Conservation (phyloP, 108 stramenopile genomes). For the Nitzschia sp. region DNA sequence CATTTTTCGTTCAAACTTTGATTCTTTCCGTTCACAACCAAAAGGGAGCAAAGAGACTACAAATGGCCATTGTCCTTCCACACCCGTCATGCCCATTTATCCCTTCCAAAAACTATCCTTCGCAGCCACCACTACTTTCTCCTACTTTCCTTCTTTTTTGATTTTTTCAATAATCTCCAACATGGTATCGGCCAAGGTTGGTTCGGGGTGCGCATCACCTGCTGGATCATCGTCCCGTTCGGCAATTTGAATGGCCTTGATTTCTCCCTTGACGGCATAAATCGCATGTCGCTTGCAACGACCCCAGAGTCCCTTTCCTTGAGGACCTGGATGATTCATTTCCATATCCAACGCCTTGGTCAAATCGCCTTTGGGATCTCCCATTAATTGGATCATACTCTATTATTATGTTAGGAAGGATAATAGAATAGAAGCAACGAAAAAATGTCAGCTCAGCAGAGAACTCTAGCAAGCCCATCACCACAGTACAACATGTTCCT, state of each 20-base stretch:
- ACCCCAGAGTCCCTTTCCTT: conserved; percentile 51
- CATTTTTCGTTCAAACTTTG: too few species aligned
- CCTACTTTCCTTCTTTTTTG: not conserved
- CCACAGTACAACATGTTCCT: not conserved
- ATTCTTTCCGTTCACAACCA: too few species aligned
- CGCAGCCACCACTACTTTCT: too few species aligned
- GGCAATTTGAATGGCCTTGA: conserved; percentile 62
- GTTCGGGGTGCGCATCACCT: conserved; percentile 49
- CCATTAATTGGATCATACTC: conserved; percentile 65
- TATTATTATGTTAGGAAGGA: not conserved
- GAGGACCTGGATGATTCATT: conserved; percentile 71
- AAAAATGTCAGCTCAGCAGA: not conserved
- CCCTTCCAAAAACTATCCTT: too few species aligned
- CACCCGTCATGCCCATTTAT: too few species aligned
- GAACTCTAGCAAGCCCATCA: not conserved
- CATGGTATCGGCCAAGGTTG: conserved; percentile 48
- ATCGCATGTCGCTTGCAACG: conserved; percentile 79
- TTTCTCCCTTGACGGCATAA: conserved; percentile 65
- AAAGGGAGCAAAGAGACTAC: too few species aligned
- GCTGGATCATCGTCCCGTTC: conserved; percentile 68
- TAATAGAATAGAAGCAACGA: not conserved
- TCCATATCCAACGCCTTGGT: conserved; percentile 80
- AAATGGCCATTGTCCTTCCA: too few species aligned
- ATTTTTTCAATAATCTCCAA: conserved; percentile 42
- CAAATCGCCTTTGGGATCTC: conserved; percentile 65